Percentiles rank a stretch among this genome's conserved stretches.
These are phyloP conservation scores for Dissophora globulifera DNA, from an alignment of 192 early-diverging fungal genomes.

Conservation along the genomic window DNA sequence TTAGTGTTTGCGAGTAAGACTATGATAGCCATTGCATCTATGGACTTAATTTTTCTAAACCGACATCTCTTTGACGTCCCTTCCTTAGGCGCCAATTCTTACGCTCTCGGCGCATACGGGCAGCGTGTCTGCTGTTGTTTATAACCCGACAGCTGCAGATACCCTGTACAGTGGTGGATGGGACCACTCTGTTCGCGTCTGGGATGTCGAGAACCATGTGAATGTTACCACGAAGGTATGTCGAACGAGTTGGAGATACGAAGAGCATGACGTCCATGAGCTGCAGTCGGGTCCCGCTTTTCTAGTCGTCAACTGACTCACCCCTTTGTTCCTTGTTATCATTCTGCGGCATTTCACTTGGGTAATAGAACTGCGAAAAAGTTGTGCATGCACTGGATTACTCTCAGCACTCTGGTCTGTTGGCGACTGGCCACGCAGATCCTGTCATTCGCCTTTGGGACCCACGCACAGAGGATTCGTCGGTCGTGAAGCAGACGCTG, in stretches of 20 bases:
- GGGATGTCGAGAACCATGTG: slow-evolving; percentile 85
- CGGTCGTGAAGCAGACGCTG: slow-evolving; percentile 81
- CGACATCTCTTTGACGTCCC: not conserved
- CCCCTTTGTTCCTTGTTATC: too few relatives aligned
- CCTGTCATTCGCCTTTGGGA: slow-evolving; percentile 90
- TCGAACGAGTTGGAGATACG: too few relatives aligned
- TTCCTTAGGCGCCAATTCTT: slow-evolving; percentile 46
- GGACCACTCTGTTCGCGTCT: slow-evolving; percentile 93
- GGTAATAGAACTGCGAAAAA: slow-evolving; percentile 88
- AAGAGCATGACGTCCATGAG: too few relatives aligned
- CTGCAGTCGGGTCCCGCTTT: too few relatives aligned
- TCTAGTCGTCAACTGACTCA: not conserved
- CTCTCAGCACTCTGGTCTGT: slow-evolving; percentile 71
- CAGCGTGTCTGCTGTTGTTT: slow-evolving; percentile 77
- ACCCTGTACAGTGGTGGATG: slow-evolving; percentile 87
- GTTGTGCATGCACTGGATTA: slow-evolving; percentile 81
- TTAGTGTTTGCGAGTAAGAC: not conserved
- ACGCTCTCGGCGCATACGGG: slow-evolving; percentile 79
- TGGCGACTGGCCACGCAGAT: slow-evolving; percentile 93
- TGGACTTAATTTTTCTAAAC: not conserved
- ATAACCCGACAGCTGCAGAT: slow-evolving; percentile 63
- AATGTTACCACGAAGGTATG: slow-evolving; percentile 79
- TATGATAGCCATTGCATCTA: too few relatives aligned
- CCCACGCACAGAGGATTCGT: slow-evolving; percentile 79
- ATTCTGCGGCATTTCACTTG: too few relatives aligned